phyloP scores from a whole-genome alignment of 371 early-diverging fungal species.

The Apophysomyces ossiformis region DNA sequence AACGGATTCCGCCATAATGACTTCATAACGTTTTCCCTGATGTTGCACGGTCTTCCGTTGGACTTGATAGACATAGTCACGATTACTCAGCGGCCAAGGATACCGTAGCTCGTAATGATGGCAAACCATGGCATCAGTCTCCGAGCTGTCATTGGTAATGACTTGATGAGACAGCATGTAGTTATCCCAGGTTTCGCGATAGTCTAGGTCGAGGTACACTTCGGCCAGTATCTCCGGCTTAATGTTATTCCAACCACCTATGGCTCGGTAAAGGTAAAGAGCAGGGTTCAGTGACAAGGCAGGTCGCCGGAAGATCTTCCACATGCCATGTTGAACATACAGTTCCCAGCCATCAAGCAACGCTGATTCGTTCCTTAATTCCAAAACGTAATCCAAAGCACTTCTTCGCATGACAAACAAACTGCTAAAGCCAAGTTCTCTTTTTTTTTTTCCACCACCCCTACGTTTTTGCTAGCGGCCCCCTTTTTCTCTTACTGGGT shows the following conservation, averaged over 20 bases:
- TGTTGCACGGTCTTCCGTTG: slow-evolving; percentile 27
- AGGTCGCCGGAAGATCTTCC: slow-evolving; percentile 32
- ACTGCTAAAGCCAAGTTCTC: neutral
- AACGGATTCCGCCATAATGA: slow-evolving; percentile 52
- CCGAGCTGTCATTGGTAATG: slow-evolving; percentile 19
- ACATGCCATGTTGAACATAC: slow-evolving; percentile 28
- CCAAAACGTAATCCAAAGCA: neutral
- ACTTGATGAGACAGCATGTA: slow-evolving; percentile 44
- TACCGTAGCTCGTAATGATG: slow-evolving; percentile 37
- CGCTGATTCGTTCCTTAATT: neutral
- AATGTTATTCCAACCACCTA: slow-evolving; percentile 36
- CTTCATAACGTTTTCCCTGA: slow-evolving; percentile 32
- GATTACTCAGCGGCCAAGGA: slow-evolving; percentile 54
- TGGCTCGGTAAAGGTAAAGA: slow-evolving; percentile 29
- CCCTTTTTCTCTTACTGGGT: neutral
- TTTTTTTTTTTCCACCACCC: neutral
- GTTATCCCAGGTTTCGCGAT: slow-evolving; percentile 53
- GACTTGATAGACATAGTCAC: slow-evolving; percentile 54
- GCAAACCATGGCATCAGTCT: neutral
- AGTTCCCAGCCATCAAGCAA: slow-evolving; percentile 26
- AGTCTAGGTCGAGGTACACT: slow-evolving; percentile 46
- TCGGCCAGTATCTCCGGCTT: slow-evolving; percentile 31
- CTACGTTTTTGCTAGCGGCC: neutral
- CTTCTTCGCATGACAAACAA: slow-evolving; percentile 13
- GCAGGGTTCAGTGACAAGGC: slow-evolving; percentile 25